A percentile compares a stretch with the other conserved stretches of the same genome.
These are phyloP conservation scores for Trametes sanguinea DNA, from an alignment of 768 basidiomycete species.

Conservation along the genomic window DNA sequence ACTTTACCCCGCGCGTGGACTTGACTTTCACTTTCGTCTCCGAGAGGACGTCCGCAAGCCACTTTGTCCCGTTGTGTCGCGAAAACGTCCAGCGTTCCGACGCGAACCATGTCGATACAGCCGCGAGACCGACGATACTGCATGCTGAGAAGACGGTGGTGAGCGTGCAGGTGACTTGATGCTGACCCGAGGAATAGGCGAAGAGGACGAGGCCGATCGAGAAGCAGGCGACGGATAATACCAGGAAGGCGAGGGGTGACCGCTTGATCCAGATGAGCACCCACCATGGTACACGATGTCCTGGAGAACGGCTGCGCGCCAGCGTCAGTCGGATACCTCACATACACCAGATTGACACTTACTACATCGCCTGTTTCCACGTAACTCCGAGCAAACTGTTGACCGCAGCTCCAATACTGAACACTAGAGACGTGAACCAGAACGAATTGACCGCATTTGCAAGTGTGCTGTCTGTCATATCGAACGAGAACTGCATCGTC, in stretches of 20 bases:
- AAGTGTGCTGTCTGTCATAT: slow-evolving; percentile 39
- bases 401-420: slow-evolving; percentile 76
- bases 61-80: slow-evolving; percentile 65
- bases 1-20: slow-evolving; percentile 27
- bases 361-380: slow-evolving; percentile 87
- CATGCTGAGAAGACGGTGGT: slow-evolving; percentile 78
- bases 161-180: slow-evolving; percentile 61
- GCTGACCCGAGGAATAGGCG: slow-evolving; percentile 70
- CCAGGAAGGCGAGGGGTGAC: slow-evolving; percentile 80
- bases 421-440: slow-evolving; percentile 76
- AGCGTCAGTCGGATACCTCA: slow-evolving; percentile 4
- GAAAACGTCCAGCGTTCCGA: slow-evolving; percentile 68
- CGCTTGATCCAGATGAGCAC: slow-evolving; percentile 86
- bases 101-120: slow-evolving; percentile 75
- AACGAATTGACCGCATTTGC: slow-evolving; percentile 65
- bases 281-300: slow-evolving; percentile 80
- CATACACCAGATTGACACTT: slow-evolving; percentile 33
- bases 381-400: slow-evolving; percentile 76
- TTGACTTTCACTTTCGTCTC: slow-evolving; percentile 29
- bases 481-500: slow-evolving; percentile 68
- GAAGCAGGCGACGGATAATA: slow-evolving; percentile 82
- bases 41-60: slow-evolving; percentile 60
- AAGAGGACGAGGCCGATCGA: slow-evolving; percentile 78
- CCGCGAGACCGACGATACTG: slow-evolving; percentile 68
- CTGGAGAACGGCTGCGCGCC: slow-evolving; percentile 62